Base-by-base conservation (phyloP, 2,329 filamentous ascomycete genomes). In the Talaromyces verruculosus region DNA sequence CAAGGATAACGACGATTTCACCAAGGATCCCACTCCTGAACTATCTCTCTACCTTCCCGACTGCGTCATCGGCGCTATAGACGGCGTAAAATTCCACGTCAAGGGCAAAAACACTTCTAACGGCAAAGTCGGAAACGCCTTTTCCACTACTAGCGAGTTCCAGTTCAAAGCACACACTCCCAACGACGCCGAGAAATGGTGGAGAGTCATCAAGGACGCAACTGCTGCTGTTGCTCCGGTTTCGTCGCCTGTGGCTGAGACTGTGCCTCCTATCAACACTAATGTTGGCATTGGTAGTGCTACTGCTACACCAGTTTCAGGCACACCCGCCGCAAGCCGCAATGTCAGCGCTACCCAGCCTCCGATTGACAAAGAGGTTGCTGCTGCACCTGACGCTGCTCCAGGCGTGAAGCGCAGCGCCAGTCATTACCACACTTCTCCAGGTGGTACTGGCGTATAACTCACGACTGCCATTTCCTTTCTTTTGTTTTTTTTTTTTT, bases 61-160 rank as follows among this genome's bases (percentile, higher is more conserved):
- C 72, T 96, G 94, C 72, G 79, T 89, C 55, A 86, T 98, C 65
- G 92, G 93, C 66, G 84, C 82, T 25, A 78, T 87, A 35, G 88
- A 84, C 70, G 93, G 91, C 63, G 86, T 89, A 67, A 97, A 96
- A 79, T 98, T 99, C 84, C 92, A 88, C 74, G 85, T 99, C 78
- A 97, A 97, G 83, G 95, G 95, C 78, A 98, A 98, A 79, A 93
- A 99, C 76, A 87, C 89, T 65, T 90, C 89, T 73, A 91, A 91
- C 75, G 83, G 85, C 67, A 91, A 90, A 69, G 81, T 97, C 69
- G 89, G 89, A 73, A 90, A 89, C 81, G 94, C 92, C 75, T 86
- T 97, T 70, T 87, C 90, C 58, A 91, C 93, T 70, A 87, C 81
- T 30, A 88, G 92, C 47, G 94, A 98, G 79, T 84, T 96, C 43